Conservation (phyloP, 805 yeast genomes). For the Huiozyma naganishii region DNA sequence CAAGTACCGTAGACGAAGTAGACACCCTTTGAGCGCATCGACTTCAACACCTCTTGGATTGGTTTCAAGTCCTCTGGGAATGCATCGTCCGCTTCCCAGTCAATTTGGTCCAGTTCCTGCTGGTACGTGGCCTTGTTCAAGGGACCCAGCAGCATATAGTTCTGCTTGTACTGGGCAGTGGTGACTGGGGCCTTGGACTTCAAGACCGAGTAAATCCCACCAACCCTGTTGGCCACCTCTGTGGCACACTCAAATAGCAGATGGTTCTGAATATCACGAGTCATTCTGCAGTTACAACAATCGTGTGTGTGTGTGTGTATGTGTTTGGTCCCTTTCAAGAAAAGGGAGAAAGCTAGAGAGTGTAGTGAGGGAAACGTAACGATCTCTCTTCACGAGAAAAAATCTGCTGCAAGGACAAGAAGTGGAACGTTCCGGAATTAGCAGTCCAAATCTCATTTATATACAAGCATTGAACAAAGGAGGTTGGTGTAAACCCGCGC, state of each 20-base stretch:
- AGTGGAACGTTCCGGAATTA: too few species aligned
- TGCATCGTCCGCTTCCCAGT: slow-evolving; percentile 37
- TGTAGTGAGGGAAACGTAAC: too few species aligned
- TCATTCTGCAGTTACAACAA: slow-evolving; percentile 31
- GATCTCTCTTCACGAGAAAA: too few species aligned
- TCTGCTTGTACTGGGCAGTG: slow-evolving; percentile 79
- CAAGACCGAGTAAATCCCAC: slow-evolving; percentile 93
- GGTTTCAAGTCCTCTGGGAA: slow-evolving; percentile 22
- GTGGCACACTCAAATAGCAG: slow-evolving; percentile 89
- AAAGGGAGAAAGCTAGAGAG: background rate
- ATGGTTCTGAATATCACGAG: slow-evolving; percentile 80
- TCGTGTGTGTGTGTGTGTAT: background rate
- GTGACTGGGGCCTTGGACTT: slow-evolving; percentile 96
- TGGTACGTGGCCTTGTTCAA: slow-evolving; percentile 62
- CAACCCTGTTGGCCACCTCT: slow-evolving; percentile 95
- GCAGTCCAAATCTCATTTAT: too few species aligned
- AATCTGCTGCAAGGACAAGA: too few species aligned
- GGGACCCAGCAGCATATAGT: slow-evolving; percentile 84
- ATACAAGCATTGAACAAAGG: too few species aligned
- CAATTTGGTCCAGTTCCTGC: slow-evolving; percentile 72
- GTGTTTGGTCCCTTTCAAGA: background rate
- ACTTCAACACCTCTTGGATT: slow-evolving; percentile 42
- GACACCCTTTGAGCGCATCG: slow-evolving; percentile 77
- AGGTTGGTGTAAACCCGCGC: too few species aligned
- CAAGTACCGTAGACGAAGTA: slow-evolving; percentile 83